A percentile compares a stretch with the other conserved stretches of the same genome.
Conservation (phyloP, 192 early-diverging fungal genomes). For the Podila horticola region DNA sequence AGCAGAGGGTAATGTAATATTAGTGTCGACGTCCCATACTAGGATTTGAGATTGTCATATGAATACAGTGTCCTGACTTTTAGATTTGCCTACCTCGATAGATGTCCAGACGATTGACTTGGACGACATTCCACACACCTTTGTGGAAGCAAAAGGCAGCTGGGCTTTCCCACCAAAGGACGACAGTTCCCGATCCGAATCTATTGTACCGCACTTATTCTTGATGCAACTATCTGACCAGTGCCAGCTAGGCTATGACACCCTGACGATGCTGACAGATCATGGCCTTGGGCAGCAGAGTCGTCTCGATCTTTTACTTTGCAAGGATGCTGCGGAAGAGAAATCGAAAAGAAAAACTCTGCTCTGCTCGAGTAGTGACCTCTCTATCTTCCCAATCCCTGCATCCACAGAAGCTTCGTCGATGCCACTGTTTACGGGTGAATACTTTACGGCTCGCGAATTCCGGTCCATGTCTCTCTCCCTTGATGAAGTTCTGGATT, state of each 20-base stretch:
- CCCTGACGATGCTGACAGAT: slow-evolving; percentile 53
- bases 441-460: slow-evolving; percentile 31
- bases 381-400: slow-evolving; percentile 18
- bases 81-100: background rate
- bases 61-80: too few relatives aligned
- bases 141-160: slow-evolving; percentile 39
- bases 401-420: slow-evolving; percentile 21
- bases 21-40: background rate
- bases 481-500: slow-evolving; percentile 16
- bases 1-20: background rate
- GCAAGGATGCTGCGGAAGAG: slow-evolving; percentile 31
- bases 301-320: slow-evolving; percentile 53
- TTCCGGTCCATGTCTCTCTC: slow-evolving; percentile 14
- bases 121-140: slow-evolving; percentile 19
- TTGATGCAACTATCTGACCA: slow-evolving; percentile 46
- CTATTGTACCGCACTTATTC: slow-evolving; percentile 22
- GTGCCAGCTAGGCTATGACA: slow-evolving; percentile 22
- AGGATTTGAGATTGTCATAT: too few relatives aligned
- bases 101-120: slow-evolving; percentile 1
- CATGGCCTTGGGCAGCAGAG: slow-evolving; percentile 32
- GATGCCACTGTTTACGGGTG: slow-evolving; percentile 21
- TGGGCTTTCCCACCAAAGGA: slow-evolving; percentile 15
- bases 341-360: background rate
- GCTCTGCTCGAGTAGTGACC: slow-evolving; percentile 4
- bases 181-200: background rate